Base-by-base conservation (phyloP, 2,329 filamentous ascomycete genomes). In the Epichloe sp. region DNA sequence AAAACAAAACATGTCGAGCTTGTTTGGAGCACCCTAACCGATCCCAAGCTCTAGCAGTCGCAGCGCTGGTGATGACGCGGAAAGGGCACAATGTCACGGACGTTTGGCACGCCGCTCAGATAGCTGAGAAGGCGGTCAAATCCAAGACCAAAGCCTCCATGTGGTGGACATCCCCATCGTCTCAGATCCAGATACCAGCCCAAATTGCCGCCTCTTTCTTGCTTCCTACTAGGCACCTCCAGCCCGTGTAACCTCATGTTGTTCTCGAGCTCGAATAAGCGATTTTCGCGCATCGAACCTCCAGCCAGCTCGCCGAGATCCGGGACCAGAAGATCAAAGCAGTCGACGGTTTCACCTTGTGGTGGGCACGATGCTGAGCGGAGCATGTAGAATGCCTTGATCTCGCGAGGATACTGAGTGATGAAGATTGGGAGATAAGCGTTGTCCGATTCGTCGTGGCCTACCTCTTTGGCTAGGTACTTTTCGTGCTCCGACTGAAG, bases 401-500 rank as follows among this genome's bases (percentile, higher is more conserved):
- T 82, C 46, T 75, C 73, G 57, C 80, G 80, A n/a, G 93, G 93
- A 63, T 96, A 98, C 65, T 96, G 77, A 14, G 90, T 97, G 56
- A 98, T 82, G 64, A 97, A 97, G 44, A 97, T 76, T 7, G 93
- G 93, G 46, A 77, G 71, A 57, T 65, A 66, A 41, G 71, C 70
- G 34, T 71, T 68, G 45, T 69, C 69, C n/a, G 71, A 67, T 48
- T 66, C 55, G 51, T 68, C 63, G 46, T 69, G 71, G 26, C 82
- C 82, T 44, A 91, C 62, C 26, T 71, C 71, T 49, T 79, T 74
- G 46, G 93, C 89, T 50, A 98, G 76, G 64, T 83, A 95, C 63
- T 82, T 88, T 69, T 98, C 93, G 69, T 98, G 93, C 65, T 97
- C 91, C 2, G 90, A 85, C 60, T 93, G 87, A 34, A 98, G 75